phyloP scores from a whole-genome alignment of 257 asterid genomes.

The Primulina eburnea region DNA sequence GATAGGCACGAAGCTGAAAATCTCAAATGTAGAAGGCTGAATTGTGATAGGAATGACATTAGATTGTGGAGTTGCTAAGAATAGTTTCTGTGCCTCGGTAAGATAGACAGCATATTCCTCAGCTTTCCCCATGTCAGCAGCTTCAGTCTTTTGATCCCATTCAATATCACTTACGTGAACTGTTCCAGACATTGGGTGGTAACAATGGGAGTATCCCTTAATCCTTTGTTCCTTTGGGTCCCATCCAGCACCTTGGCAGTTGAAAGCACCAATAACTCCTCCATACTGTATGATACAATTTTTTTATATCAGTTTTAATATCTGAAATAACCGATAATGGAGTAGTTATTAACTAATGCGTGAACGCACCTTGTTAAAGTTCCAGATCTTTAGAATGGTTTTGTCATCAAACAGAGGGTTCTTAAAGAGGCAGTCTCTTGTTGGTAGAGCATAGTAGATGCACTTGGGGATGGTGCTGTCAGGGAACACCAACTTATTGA shows the following conservation, averaged over 20 bases:
- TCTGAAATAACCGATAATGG: not conserved
- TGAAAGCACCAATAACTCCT: slow-evolving; percentile 45
- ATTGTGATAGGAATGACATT: slow-evolving; percentile 27
- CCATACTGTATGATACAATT: slow-evolving; percentile 32
- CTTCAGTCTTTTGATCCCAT: slow-evolving; percentile 36
- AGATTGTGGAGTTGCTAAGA: slow-evolving; percentile 22
- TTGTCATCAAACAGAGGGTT: slow-evolving; percentile 46
- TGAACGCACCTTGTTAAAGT: slow-evolving; percentile 40
- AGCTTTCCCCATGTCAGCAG: slow-evolving; percentile 19
- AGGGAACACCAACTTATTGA: slow-evolving; percentile 42
- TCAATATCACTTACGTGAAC: slow-evolving; percentile 35
- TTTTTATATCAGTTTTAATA: not conserved
- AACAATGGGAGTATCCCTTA: slow-evolving; percentile 40
- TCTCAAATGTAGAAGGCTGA: slow-evolving; percentile 35
- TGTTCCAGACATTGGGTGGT: slow-evolving; percentile 31
- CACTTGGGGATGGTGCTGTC: slow-evolving; percentile 46
- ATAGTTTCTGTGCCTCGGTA: slow-evolving; percentile 28
- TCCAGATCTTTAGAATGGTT: slow-evolving; percentile 44
- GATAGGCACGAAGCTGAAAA: slow-evolving; percentile 60
- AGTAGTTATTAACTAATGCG: not conserved
- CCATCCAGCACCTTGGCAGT: slow-evolving; percentile 56
- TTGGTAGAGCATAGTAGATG: slow-evolving; percentile 48
- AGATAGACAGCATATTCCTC: slow-evolving; percentile 31
- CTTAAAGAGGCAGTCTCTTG: slow-evolving; percentile 49
- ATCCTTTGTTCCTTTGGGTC: slow-evolving; percentile 44